Conservation (phyloP, 2,329 filamentous ascomycete species). For the Hymenoscyphus infarciens region DNA sequence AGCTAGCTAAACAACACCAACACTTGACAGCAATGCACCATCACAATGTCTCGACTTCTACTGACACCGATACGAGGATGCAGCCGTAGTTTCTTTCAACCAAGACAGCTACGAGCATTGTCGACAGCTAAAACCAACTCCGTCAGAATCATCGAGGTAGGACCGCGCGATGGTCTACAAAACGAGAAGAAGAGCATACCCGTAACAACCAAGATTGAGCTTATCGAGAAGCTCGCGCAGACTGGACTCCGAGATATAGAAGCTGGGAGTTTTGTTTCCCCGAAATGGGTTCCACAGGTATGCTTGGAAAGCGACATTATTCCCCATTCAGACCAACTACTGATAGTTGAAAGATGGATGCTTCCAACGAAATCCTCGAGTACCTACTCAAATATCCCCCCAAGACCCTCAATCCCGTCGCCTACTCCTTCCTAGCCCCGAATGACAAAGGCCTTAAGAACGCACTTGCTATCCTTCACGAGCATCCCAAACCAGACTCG, state of each 20-base stretch:
- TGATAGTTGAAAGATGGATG: slow-evolving; percentile 60
- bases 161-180: slow-evolving; percentile 81
- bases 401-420: slow-evolving; percentile 52
- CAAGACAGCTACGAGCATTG: slow-evolving; percentile 22
- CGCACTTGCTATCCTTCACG: slow-evolving; percentile 52
- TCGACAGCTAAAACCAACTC: slow-evolving; percentile 29
- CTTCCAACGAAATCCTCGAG: slow-evolving; percentile 70
- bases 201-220: slow-evolving; percentile 68
- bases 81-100: slow-evolving; percentile 9
- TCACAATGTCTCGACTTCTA: slow-evolving; percentile 9
- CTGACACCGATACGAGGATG: slow-evolving; percentile 10
- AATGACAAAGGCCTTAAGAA: slow-evolving; percentile 70
- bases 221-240: slow-evolving; percentile 65
- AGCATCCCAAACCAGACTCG: slow-evolving; percentile 41
- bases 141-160: slow-evolving; percentile 74
- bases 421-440: slow-evolving; percentile 78
- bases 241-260: slow-evolving; percentile 74
- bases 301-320: slow-evolving; percentile 11
- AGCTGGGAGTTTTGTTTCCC: slow-evolving; percentile 76
- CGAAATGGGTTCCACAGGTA: slow-evolving; percentile 79
- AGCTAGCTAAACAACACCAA: not conserved
- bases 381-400: slow-evolving; percentile 60
- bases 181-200: slow-evolving; percentile 74
- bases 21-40: slow-evolving; percentile 7
- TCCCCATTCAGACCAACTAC: not conserved